Percentiles rank a stretch among this genome's conserved stretches.
Evolutionary conservation across 306 rosid genomes (phyloP).

Genomic region (Prinsepia uniflora): DNA sequence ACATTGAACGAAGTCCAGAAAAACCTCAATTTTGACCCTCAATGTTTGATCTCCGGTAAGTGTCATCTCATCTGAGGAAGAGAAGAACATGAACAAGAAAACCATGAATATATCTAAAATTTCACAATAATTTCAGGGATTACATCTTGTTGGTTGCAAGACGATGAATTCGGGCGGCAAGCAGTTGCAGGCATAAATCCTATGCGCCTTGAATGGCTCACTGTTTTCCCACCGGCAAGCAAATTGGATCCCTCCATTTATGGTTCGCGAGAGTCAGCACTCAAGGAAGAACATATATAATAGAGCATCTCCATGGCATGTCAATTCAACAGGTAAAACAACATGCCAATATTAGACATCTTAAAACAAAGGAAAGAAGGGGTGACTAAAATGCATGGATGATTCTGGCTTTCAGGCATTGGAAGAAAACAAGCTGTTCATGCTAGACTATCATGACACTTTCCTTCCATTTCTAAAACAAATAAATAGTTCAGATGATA

Average conservation of each 20-base stretch:
- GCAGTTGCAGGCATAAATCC: conserved; percentile 43
- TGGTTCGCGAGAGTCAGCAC: conserved; percentile 45
- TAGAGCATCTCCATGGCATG: conserved; percentile 39
- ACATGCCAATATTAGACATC: background rate
- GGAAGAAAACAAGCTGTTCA: conserved; percentile 60
- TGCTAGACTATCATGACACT: conserved; percentile 72
- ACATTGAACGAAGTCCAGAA: conserved; percentile 22
- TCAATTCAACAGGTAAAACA: conserved; percentile 36
- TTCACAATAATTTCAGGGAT: conserved; percentile 24
- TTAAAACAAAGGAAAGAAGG: background rate
- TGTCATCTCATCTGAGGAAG: background rate
- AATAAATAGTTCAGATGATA: conserved; percentile 65
- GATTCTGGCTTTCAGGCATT: conserved; percentile 47
- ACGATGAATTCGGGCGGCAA: no score
- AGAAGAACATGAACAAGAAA: no score
- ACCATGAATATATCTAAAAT: background rate
- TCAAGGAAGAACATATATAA: conserved; percentile 47
- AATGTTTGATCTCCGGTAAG: conserved; percentile 31
- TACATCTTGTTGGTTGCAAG: conserved; percentile 25
- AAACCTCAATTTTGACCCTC: conserved; percentile 38
- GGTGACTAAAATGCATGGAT: background rate
- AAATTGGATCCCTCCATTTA: conserved; percentile 42
- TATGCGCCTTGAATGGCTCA: conserved; percentile 37
- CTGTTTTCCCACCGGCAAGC: conserved; percentile 52
- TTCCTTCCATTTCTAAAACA: conserved; percentile 75